Evolutionary conservation across 306 rosid genomes (phyloP).

Genomic region (Pueraria montana): DNA sequence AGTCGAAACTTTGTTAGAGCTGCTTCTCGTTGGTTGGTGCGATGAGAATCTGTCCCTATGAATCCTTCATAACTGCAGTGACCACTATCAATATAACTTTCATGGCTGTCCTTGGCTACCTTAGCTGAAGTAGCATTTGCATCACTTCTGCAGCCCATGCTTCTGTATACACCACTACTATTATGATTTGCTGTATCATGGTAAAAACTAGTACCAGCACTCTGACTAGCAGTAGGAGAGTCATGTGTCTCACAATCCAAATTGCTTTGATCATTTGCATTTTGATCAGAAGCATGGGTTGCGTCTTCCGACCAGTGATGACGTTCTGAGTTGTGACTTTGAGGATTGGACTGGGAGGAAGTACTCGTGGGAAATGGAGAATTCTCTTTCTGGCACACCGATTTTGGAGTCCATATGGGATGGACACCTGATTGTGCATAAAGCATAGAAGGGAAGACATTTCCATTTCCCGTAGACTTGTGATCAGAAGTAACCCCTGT

Average conservation of each 20-base stretch:
- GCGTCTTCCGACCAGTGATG: slow-evolving; percentile 52
- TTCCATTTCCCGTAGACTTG: slow-evolving; percentile 38
- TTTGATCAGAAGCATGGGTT: slow-evolving; percentile 47
- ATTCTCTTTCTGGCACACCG: slow-evolving; percentile 54
- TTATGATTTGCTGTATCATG: slow-evolving; percentile 47
- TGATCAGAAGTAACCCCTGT: slow-evolving; percentile 51
- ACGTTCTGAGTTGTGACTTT: slow-evolving; percentile 52
- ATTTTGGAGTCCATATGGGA: slow-evolving; percentile 49
- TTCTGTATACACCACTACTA: slow-evolving; percentile 49
- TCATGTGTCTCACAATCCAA: slow-evolving; percentile 46
- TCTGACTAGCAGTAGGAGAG: slow-evolving; percentile 56
- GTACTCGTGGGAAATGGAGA: slow-evolving; percentile 55
- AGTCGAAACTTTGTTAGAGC: slow-evolving; percentile 83
- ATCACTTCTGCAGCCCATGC: slow-evolving; percentile 56
- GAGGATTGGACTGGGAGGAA: slow-evolving; percentile 52
- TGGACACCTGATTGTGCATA: slow-evolving; percentile 47
- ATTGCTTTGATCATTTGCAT: slow-evolving; percentile 41
- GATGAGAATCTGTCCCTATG: slow-evolving; percentile 57
- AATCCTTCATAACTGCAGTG: slow-evolving; percentile 47
- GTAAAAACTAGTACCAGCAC: slow-evolving; percentile 53
- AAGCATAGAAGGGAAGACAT: slow-evolving; percentile 55
- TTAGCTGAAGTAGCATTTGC: slow-evolving; percentile 54
- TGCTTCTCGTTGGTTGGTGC: slow-evolving; percentile 76
- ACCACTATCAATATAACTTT: slow-evolving; percentile 48
- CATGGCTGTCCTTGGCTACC: slow-evolving; percentile 50